Base-by-base conservation (phyloP, 1,139 yeast species). In the Candida frijolesensis region DNA sequence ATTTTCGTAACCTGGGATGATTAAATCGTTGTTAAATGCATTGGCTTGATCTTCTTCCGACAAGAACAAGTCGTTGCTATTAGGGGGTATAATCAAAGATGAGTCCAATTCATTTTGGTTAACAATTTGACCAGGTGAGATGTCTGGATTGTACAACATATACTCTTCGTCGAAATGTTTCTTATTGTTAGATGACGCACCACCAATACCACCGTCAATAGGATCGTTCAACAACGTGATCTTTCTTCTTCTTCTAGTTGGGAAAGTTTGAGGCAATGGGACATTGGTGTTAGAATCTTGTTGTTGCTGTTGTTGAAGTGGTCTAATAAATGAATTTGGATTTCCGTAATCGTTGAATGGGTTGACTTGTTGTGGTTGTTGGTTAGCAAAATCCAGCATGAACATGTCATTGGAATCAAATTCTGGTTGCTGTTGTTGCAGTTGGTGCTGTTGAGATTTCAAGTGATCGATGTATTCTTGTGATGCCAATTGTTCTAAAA, bases 121-220 rank as follows among this genome's bases (percentile, higher is more conserved):
- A 48, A 74, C 64, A 50, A 74, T 63, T 34, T 72, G 73, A 25
- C 78, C 74, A 19, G 80, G 80, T 57, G 74, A 75, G 25, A 75
- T 71, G 57, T 74, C 72, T 7, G 80, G 73, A 57, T 75, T 72
- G 59, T 65, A 72, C 56, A 75, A 67, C 53, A 70, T 66, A 55
- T 65, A 71, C 49, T 74, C 78, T 29, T 72, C 76, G 44, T 71
- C 74, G 56, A 67, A 67, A 46, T 52, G 45, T 22, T 51, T 51
- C 49, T 55, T 56, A 22, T 54, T 54, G 16, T 44, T 50, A 2
- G 56, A 61, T 57, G 48, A 51, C 51, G 49, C 54, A 62, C 46
- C 57, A 47, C 33, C 58, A 53, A 51, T 53, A 14, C 49, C 54
- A 62, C 46, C 57, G 46, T 34, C 58, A 53, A 51, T 53, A 14